Evolutionary conservation across 2,329 filamentous ascomycete species (phyloP).

Genomic region (Acrocalymma vagum): DNA sequence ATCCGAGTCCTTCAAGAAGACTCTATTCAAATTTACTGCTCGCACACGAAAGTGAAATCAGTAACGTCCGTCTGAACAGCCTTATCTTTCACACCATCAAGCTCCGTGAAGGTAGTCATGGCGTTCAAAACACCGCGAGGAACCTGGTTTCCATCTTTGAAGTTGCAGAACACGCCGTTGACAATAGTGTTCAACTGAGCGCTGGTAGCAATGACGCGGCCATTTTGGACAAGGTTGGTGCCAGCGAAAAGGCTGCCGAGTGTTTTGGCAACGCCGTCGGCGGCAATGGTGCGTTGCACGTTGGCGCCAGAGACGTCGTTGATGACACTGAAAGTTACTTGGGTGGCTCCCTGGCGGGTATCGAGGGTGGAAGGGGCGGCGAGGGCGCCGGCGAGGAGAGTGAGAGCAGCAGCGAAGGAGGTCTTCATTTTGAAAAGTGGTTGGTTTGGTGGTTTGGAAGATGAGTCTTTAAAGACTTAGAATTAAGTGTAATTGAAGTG

Average conservation of each 20-base stretch:
- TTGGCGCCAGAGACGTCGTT: conserved; percentile 26
- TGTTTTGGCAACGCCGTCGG: conserved; percentile 10
- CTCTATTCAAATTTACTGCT: conserved; percentile 14
- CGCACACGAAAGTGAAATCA: conserved; percentile 22
- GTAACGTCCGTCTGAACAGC: conserved; percentile 25
- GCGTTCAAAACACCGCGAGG: conserved; percentile 16
- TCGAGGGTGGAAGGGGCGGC: conserved; percentile 18
- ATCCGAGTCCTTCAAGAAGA: no score
- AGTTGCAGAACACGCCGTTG: conserved; percentile 14
- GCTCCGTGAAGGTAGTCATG: conserved; percentile 20
- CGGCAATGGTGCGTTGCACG: conserved; percentile 12
- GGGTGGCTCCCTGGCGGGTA: conserved; percentile 6
- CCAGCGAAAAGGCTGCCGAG: conserved; percentile 18
- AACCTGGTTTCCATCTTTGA: conserved; percentile 12
- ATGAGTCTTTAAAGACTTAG: conserved; percentile 9
- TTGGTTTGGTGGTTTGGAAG: conserved; percentile 7
- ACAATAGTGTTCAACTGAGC: conserved; percentile 18
- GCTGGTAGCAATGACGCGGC: conserved; percentile 22
- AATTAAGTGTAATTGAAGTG: conserved; percentile 9
- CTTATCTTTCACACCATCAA: conserved; percentile 15
- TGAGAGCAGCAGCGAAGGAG: conserved; percentile 18
- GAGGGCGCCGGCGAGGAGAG: conserved; percentile 21
- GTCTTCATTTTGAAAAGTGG: conserved; percentile 26
- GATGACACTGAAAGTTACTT: conserved; percentile 20
- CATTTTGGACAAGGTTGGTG: conserved; percentile 17